Evolutionary conservation across 2,329 filamentous ascomycete species (phyloP).

Genomic region (Colletotrichum sp.): DNA sequence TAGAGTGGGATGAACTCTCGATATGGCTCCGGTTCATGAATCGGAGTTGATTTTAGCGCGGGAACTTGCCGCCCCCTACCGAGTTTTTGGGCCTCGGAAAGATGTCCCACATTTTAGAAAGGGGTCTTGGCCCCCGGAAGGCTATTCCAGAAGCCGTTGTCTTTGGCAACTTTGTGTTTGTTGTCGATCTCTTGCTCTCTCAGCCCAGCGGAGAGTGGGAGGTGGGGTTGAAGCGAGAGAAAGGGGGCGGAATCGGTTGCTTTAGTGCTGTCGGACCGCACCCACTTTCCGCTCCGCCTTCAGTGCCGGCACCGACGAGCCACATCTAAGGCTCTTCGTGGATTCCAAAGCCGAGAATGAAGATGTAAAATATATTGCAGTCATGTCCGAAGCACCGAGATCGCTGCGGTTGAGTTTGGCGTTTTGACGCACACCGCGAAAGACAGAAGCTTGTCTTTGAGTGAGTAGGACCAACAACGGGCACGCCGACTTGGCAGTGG

Average conservation of each 20-base stretch:
- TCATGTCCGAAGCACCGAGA: background rate
- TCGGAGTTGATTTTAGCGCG: background rate
- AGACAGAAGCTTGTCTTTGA: background rate
- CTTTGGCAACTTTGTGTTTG: background rate
- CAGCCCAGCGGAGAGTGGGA: background rate
- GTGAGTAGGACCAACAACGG: background rate
- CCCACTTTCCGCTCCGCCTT: background rate
- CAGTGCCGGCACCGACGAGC: background rate
- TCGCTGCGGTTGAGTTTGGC: background rate
- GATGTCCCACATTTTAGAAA: background rate
- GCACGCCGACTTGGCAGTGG: background rate
- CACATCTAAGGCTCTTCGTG: background rate
- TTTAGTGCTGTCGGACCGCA: background rate
- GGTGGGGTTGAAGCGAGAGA: constrained; percentile 6
- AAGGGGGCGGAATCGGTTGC: background rate
- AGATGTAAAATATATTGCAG: background rate
- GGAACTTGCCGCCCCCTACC: background rate
- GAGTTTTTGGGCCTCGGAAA: background rate
- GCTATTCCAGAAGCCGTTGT: background rate
- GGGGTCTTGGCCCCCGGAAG: background rate
- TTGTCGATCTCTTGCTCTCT: background rate
- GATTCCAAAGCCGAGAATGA: background rate
- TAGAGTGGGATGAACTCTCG: background rate
- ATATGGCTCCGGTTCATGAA: background rate
- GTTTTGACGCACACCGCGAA: background rate